Evolutionary conservation across 2,329 filamentous ascomycete genomes (phyloP).

Genomic region (Aquanectria penicillioides): DNA sequence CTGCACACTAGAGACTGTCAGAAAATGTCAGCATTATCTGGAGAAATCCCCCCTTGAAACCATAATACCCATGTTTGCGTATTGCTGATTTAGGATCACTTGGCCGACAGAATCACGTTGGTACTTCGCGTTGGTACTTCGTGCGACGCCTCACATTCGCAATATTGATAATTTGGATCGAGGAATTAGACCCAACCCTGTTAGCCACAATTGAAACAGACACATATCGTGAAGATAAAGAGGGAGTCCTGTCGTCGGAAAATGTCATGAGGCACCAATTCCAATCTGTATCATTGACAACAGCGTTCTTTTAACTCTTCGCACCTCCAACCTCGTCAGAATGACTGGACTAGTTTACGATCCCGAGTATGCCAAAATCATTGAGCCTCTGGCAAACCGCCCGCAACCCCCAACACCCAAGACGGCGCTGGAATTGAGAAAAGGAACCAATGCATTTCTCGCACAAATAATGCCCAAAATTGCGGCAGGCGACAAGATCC

Average conservation of each 20-base stretch:
- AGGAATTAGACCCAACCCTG: background rate
- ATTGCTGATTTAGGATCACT: background rate
- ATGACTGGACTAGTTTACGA: conserved; percentile 32
- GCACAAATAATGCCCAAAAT: conserved; percentile 11
- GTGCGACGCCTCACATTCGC: no score
- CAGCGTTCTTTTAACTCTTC: background rate
- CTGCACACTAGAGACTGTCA: no score
- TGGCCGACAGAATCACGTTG: background rate
- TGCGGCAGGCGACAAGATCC: conserved; percentile 3
- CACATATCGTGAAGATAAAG: no score
- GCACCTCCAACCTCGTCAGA: background rate
- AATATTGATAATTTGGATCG: conserved; percentile 1
- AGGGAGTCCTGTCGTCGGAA: no score
- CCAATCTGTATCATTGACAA: no score
- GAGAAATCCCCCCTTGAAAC: no score
- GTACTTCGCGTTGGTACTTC: background rate
- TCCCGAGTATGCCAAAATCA: conserved; percentile 28
- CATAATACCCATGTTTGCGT: no score
- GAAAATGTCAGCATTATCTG: no score
- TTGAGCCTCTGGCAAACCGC: conserved; percentile 20
- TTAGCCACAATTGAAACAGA: background rate
- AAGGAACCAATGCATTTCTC: conserved; percentile 16
- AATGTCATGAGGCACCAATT: no score
- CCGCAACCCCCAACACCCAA: conserved; percentile 1
- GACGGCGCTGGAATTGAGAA: conserved; percentile 28